Evolutionary conservation across 768 basidiomycete species (phyloP), one percentile per base, ranked within the genome.

Genomic region (Trametes cingulata): DNA sequence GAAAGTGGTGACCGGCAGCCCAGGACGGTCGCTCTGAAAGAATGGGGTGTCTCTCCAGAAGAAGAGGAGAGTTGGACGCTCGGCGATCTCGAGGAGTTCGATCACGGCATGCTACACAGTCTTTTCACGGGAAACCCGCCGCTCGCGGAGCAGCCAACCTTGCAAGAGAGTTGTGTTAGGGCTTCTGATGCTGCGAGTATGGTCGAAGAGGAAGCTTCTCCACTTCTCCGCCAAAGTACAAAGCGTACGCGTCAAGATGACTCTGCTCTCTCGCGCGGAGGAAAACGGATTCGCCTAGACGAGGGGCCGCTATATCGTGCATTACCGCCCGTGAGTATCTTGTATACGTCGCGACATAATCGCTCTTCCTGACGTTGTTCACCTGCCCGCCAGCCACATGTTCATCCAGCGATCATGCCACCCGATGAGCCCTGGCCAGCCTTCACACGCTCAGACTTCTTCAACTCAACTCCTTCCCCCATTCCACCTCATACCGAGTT

Each of bases 41-140:
- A 56, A 22, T 65, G 61, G 61, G 47, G 14, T 4, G 39, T 42
- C 14, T 13, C 9, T 0, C 13, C n/a, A 14, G 52, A 47, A n/a
- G 54, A 55, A 12, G 47, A 51, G 4, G 57, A 64, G 17, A 39
- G 29, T 17, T 58, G 60, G 52, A n/a, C 43, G 7, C 40, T 57
- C 0, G 43, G 47, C 6, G 43, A 64, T 8, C 39, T 66, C 19
- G 62, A 61, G 12, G 60, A 63, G 14, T 66, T 66, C 42, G 53
- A 63, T 15, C 46, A 59, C 37, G 42, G 29, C 15, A 9, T 13
- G 12, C 22, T 66, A 7, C 49, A 52, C 29, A 17, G 22, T 19
- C 20, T 58, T 9, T n/a, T 37, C 13, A 35, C 35, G 13, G 20
- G 10, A 13, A 5, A 33, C 29, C 29, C 10, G 4, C 29, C 29